These are phyloP conservation scores for Yarrowia sp. DNA, from an alignment of 805 yeast species.

Conservation along the genomic window DNA sequence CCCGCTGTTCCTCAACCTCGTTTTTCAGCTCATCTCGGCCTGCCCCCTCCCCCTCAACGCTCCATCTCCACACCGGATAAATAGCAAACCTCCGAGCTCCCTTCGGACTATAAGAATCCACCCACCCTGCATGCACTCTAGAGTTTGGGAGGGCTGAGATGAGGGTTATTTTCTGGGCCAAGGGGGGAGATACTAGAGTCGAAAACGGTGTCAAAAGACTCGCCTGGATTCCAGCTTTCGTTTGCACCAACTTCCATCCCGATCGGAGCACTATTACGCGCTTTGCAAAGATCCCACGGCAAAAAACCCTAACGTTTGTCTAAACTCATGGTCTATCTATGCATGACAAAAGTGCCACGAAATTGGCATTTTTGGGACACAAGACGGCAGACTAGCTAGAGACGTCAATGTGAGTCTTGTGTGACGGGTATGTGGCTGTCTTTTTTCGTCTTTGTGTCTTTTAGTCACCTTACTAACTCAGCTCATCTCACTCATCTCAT, in stretches of 20 bases:
- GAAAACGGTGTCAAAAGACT: too few species aligned
- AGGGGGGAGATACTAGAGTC: too few species aligned
- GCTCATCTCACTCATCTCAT: not conserved
- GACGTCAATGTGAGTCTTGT: too few species aligned
- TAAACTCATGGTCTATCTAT: not conserved
- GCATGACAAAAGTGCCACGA: not conserved
- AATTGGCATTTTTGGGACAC: too few species aligned
- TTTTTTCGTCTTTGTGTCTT: too few species aligned
- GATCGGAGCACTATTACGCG: not conserved
- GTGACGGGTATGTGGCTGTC: too few species aligned
- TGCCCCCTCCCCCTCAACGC: not conserved
- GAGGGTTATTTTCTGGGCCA: too few species aligned
- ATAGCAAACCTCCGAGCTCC: not conserved
- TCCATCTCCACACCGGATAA: not conserved
- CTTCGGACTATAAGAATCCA: not conserved
- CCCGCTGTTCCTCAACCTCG: too few species aligned
- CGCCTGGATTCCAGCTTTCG: too few species aligned
- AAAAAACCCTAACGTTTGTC: not conserved
- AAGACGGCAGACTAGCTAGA: too few species aligned
- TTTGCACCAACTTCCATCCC: not conserved
- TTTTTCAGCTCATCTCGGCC: not conserved
- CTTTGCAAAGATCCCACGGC: too few species aligned
- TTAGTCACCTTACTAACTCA: not conserved
- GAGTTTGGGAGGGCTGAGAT: too few species aligned
- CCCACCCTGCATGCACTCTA: constrained; percentile 6